A percentile compares a stretch with the other conserved stretches of the same genome.
phyloP scores from a whole-genome alignment of 148 eudicot species.

The Chenopodium album region DNA sequence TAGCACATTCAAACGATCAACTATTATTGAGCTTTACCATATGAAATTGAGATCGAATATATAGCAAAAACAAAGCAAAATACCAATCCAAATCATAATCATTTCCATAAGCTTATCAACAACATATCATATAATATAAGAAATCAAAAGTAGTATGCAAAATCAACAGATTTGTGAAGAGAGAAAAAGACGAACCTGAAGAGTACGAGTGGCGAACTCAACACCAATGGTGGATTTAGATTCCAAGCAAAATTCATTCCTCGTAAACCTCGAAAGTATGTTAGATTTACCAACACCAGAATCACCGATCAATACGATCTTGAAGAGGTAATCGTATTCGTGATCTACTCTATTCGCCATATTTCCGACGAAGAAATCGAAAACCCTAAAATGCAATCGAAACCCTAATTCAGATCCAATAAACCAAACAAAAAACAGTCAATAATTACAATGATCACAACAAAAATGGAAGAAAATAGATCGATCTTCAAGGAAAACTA shows the following conservation, averaged over 20 bases:
- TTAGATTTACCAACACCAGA: conserved; percentile 78
- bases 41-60: background rate
- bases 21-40: background rate
- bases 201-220: conserved; percentile 70
- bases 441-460: conserved; percentile 1
- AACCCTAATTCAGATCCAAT: conserved; percentile 34
- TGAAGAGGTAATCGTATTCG: conserved; percentile 69
- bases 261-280: conserved; percentile 64
- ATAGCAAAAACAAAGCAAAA: background rate
- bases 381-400: conserved; percentile 29
- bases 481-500: background rate
- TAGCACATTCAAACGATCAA: background rate
- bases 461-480: background rate
- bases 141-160: background rate
- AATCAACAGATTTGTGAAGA: background rate
- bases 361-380: background rate
- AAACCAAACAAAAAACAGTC: background rate
- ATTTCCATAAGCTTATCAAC: background rate
- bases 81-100: background rate
- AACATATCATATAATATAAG: background rate
- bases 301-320: conserved; percentile 76
- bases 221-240: conserved; percentile 77
- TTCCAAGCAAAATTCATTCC: conserved; percentile 75
- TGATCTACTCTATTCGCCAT: conserved; percentile 71
- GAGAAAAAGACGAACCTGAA: conserved; percentile 40